These are phyloP conservation scores for Hypoxylon sp. DNA, from an alignment of 2,329 filamentous ascomycete genomes.

Conservation along the genomic window DNA sequence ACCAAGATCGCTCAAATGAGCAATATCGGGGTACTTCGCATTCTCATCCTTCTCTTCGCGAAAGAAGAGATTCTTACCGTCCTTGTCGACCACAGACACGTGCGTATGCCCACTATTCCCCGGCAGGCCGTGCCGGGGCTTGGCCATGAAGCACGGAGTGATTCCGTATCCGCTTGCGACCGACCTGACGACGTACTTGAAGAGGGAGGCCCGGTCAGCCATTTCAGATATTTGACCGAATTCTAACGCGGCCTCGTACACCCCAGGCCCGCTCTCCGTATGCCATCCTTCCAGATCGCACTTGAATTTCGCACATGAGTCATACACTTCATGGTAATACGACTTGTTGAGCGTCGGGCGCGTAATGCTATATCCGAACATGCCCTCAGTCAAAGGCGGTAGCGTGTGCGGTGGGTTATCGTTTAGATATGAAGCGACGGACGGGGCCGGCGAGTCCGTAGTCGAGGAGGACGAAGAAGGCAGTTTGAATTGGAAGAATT, in stretches of 20 bases:
- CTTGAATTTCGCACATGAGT: conserved; percentile 76
- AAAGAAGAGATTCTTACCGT: conserved; percentile 87
- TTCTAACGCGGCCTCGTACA: conserved; percentile 94
- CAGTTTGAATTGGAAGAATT: conserved; percentile 68
- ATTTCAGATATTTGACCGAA: conserved; percentile 89
- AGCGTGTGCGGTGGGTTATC: conserved; percentile 73
- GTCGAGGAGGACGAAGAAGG: conserved; percentile 39
- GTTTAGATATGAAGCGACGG: conserved; percentile 74
- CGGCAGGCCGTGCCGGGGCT: conserved; percentile 88
- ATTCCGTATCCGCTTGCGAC: conserved; percentile 89
- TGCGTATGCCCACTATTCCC: conserved; percentile 98
- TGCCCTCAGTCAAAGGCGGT: conserved; percentile 79
- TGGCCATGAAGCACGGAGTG: conserved; percentile 98
- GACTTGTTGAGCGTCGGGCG: conserved; percentile 82
- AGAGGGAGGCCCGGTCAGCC: conserved; percentile 91
- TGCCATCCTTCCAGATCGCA: conserved; percentile 86
- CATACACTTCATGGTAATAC: conserved; percentile 85
- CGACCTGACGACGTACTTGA: conserved; percentile 95
- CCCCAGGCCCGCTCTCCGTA: conserved; percentile 84
- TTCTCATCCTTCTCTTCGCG: conserved; percentile 78
- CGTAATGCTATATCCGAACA: conserved; percentile 86
- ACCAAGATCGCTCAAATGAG: conserved; percentile 85
- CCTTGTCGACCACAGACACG: conserved; percentile 83
- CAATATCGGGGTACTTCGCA: conserved; percentile 80
- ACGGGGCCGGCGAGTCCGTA: conserved; percentile 55